A percentile compares a stretch with the other conserved stretches of the same genome.
phyloP scores from a whole-genome alignment of 495 filamentous ascomycete genomes.

The Podospora sp. region DNA sequence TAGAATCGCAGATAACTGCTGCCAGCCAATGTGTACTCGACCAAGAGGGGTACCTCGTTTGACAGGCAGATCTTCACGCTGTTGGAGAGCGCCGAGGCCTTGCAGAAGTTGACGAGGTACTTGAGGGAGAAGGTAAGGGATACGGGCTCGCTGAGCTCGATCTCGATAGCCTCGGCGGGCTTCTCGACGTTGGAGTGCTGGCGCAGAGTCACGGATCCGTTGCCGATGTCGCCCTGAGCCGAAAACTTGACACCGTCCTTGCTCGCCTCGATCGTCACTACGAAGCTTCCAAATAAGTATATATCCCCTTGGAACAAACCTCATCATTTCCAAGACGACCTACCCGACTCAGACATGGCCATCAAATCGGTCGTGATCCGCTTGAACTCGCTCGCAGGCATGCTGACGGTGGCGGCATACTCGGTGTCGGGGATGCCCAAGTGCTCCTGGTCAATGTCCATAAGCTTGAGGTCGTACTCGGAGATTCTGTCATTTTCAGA shows the following conservation, averaged over 20 bases:
- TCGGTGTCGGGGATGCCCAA: constrained; percentile 98
- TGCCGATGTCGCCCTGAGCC: constrained; percentile 92
- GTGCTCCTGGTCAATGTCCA: constrained; percentile 99
- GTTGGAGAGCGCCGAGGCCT: constrained; percentile 81
- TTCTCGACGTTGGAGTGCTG: constrained; percentile 91
- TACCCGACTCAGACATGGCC: constrained; percentile 92
- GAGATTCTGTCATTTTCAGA: constrained; percentile 83
- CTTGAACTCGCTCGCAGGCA: constrained; percentile 91
- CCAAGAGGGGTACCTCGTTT: constrained; percentile 92
- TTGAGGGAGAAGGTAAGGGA: constrained; percentile 97
- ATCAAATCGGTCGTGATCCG: constrained; percentile 92
- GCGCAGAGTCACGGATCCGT: constrained; percentile 87
- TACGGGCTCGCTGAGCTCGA: constrained; percentile 89
- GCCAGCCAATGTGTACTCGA: constrained; percentile 81
- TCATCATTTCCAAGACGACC: constrained; percentile 18
- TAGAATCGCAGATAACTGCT: constrained; percentile 95
- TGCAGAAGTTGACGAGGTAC: constrained; percentile 99
- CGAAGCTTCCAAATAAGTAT: constrained; percentile 16
- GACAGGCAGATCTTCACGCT: constrained; percentile 90
- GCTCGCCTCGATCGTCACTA: constrained; percentile 92
- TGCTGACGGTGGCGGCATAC: constrained; percentile 85
- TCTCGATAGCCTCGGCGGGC: constrained; percentile 80
- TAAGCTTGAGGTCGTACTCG: constrained; percentile 99
- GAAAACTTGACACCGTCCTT: constrained; percentile 99
- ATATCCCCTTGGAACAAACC: neutral